Evolutionary conservation across 371 early-diverging fungal species (phyloP).

Genomic region (Gilbertella persicaria): DNA sequence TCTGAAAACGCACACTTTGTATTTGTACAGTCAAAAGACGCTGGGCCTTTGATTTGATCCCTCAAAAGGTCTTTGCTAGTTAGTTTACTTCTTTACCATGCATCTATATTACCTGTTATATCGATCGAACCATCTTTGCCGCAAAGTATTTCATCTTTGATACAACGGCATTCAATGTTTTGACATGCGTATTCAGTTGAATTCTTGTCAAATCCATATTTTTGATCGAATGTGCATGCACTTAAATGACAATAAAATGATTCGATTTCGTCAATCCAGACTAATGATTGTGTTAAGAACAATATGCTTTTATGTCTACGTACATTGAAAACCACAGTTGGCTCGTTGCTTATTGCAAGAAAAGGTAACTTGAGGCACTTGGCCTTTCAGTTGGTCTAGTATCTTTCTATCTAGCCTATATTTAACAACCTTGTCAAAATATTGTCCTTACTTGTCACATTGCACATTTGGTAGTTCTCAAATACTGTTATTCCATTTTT

Average conservation of each 20-base stretch:
- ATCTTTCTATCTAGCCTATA: slow-evolving; percentile 65
- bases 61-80: slow-evolving; percentile 67
- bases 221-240: slow-evolving; percentile 54
- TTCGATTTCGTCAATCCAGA: slow-evolving; percentile 78
- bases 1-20: slow-evolving; percentile 74
- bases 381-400: slow-evolving; percentile 59
- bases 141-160: slow-evolving; percentile 75
- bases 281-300: too few species aligned
- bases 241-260: slow-evolving; percentile 78
- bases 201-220: slow-evolving; percentile 46
- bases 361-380: slow-evolving; percentile 73
- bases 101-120: too few species aligned
- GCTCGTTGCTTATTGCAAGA: slow-evolving; percentile 55
- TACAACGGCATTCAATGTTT: slow-evolving; percentile 71
- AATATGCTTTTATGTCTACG: slow-evolving; percentile 4
- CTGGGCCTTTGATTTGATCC: slow-evolving; percentile 78
- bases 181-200: slow-evolving; percentile 61
- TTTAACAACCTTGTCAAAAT: not conserved
- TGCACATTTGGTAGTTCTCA: slow-evolving; percentile 83
- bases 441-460: slow-evolving; percentile 77
- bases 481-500: slow-evolving; percentile 75
- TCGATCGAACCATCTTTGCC: slow-evolving; percentile 79
- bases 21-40: slow-evolving; percentile 64
- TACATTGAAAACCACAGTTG: slow-evolving; percentile 72
- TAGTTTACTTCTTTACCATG: too few species aligned